Base-by-base conservation (phyloP, 2,329 filamentous ascomycete species). In the Bertia moriformis region DNA sequence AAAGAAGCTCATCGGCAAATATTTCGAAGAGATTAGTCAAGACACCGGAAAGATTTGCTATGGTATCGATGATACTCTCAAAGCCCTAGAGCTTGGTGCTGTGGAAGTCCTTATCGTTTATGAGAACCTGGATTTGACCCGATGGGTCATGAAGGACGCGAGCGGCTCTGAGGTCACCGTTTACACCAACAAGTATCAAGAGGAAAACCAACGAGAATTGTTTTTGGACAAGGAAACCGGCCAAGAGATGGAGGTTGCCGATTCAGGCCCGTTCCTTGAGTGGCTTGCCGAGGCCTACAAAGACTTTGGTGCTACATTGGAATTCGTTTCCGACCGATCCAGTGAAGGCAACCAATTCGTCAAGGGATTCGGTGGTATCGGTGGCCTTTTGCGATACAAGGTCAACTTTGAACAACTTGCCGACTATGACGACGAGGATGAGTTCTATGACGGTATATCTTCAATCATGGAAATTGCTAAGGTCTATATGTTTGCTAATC, bases 301-400 rank as follows among this genome's bases (percentile, higher is more conserved):
- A 62, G 86, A 96, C 58, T 98, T 95, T 55, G 91, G 91, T 65
- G 88, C 91, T 39, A 82, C 78, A 20, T 76, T 98, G 33, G 91
- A 98, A 61, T 98, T 98, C 51, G 91, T 98, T 47, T 95, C 91
- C 38, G 93, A 98, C 60, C 82, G 87, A 48, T 96, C 89, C 44
- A 93, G 85, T 44, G 91, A 98, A 66, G 91, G 91, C 58, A 98
- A 98, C 66, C 91, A 98, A 69, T 98, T 98, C 65, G 91, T 98
- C 55, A 96, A 95, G 70, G 91, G 91, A 46, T 98, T 98, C 57
- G 91, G 91, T 79, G 91, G 91, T 56, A 94, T 98, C 52, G 91
- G 91, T 49, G 89, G 89, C 47, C 81, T 98, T 55, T 78, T 98
- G 58, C 87, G 91, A 51, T 98, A 98, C 78, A 95, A 95, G 71